Evolutionary conservation across 805 yeast genomes (phyloP), one percentile per base, ranked within the genome.

Genomic region (Suhomyces canberraensis): DNA sequence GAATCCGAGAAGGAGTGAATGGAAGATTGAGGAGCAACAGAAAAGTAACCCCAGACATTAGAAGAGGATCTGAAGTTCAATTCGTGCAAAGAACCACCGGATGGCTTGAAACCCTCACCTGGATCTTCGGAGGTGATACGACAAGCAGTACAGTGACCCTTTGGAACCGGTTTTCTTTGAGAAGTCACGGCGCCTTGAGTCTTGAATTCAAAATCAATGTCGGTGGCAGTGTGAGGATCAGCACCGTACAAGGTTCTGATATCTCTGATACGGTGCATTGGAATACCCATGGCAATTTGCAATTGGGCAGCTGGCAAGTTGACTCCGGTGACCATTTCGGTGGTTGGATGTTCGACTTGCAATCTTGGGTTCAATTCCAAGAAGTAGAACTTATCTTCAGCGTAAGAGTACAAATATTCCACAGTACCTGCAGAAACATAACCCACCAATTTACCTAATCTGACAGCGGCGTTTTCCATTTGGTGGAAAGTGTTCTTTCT

Each of bases 291-390:
- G 46, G 98, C 98, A 66, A 93, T 87, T 70, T 93, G 98, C 50
- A 93, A 78, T 71, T 93, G 98, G 25, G 99, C 96, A 40, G 97
- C 95, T 19, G 99, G 99, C 60, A 93, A 75, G 60, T 93, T 95
- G 37, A 93, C 97, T 48, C 98, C 98, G 16, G 95, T 84, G 39
- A 89, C 98, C 99, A 93, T 93, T 71, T 93, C 99, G 27, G 98
- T 93, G 30, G 98, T 93, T 56, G 99, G 99, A 75, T 93, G 99
- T 76, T 93, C 99, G 42, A 93, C 99, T 74, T 93, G 99, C 63
- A 93, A 76, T 75, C 99, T 86, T 55, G 99, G 98, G 64, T 93
- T 93, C 61, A 93, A 77, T 70, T 93, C 99, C 61, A 93, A 75
- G 66, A 93, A 93, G 75, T 90, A 93, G 61, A 91, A 93, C 61